Evolutionary conservation across 2,329 filamentous ascomycete genomes (phyloP).

Genomic region (Cladosporium sp.): DNA sequence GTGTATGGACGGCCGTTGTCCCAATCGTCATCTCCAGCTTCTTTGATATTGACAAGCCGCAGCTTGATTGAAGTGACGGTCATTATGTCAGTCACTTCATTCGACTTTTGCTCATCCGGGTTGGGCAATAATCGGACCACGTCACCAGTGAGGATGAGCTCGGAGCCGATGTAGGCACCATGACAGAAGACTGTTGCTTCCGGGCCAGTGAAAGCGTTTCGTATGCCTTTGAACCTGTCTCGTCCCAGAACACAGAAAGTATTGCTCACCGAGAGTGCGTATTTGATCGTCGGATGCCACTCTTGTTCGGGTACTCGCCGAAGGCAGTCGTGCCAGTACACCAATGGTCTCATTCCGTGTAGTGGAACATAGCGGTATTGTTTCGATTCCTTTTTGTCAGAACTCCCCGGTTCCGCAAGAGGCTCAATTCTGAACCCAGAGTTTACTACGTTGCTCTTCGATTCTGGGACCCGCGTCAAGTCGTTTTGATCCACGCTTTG

Average conservation of each 20-base stretch:
- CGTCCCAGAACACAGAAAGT: slow-evolving; percentile 52
- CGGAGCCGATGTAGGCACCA: slow-evolving; percentile 54
- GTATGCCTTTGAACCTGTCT: slow-evolving; percentile 49
- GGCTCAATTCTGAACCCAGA: slow-evolving; percentile 57
- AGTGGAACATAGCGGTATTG: slow-evolving; percentile 54
- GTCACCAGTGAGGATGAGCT: slow-evolving; percentile 53
- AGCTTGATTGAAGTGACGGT: slow-evolving; percentile 52
- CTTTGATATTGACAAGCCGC: slow-evolving; percentile 45
- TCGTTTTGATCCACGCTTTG: slow-evolving; percentile 43
- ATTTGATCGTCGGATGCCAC: slow-evolving; percentile 51
- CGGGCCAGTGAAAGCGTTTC: slow-evolving; percentile 36
- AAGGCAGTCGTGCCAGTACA: slow-evolving; percentile 50
- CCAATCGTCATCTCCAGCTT: slow-evolving; percentile 42
- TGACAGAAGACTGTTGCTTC: slow-evolving; percentile 49
- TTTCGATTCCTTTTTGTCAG: slow-evolving; percentile 49
- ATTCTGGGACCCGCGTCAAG: slow-evolving; percentile 37
- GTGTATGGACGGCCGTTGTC: slow-evolving; percentile 44
- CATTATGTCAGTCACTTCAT: slow-evolving; percentile 48
- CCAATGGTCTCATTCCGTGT: slow-evolving; percentile 52
- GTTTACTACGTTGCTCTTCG: slow-evolving; percentile 43
- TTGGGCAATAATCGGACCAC: slow-evolving; percentile 45
- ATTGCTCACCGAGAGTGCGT: slow-evolving; percentile 51
- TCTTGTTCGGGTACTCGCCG: slow-evolving; percentile 35
- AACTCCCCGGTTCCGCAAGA: slow-evolving; percentile 43
- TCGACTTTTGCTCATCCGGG: slow-evolving; percentile 16